phyloP scores from a whole-genome alignment of 2,329 filamentous ascomycete species.

The Xylaria sp. region DNA sequence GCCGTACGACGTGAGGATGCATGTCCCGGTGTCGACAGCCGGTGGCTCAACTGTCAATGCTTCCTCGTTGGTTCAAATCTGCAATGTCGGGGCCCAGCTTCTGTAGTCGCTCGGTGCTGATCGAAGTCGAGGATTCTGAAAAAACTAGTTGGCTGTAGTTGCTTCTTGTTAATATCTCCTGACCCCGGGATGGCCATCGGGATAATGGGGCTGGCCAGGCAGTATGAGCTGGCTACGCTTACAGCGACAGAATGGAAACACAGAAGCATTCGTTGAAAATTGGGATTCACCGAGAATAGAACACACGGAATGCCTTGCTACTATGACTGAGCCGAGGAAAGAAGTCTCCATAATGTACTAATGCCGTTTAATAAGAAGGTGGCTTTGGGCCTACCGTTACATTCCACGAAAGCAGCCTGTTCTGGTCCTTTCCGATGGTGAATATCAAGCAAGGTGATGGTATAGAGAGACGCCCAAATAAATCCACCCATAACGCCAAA shows the following conservation, averaged over 20 bases:
- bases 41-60: too few relatives aligned
- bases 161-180: too few relatives aligned
- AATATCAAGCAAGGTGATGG: constrained; percentile 26
- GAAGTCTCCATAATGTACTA: constrained; percentile 12
- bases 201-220: too few relatives aligned
- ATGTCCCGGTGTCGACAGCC: not conserved
- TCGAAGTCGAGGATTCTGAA: too few relatives aligned
- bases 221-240: too few relatives aligned
- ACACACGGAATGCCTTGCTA: constrained; percentile 11
- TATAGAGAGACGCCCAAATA: constrained; percentile 22
- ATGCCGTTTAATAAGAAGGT: constrained; percentile 11
- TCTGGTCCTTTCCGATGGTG: constrained; percentile 14
- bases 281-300: not conserved
- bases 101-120: not conserved
- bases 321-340: constrained; percentile 16
- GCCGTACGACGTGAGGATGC: constrained; percentile 2
- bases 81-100: not conserved
- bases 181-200: too few relatives aligned
- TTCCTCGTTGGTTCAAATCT: not conserved
- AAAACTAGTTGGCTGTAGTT: too few relatives aligned
- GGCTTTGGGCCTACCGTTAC: not conserved
- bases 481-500: constrained; percentile 22
- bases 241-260: not conserved
- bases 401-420: constrained; percentile 6
- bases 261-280: not conserved